Evolutionary conservation across 257 asterid species (phyloP).

Genomic region (Datura wrightii): DNA sequence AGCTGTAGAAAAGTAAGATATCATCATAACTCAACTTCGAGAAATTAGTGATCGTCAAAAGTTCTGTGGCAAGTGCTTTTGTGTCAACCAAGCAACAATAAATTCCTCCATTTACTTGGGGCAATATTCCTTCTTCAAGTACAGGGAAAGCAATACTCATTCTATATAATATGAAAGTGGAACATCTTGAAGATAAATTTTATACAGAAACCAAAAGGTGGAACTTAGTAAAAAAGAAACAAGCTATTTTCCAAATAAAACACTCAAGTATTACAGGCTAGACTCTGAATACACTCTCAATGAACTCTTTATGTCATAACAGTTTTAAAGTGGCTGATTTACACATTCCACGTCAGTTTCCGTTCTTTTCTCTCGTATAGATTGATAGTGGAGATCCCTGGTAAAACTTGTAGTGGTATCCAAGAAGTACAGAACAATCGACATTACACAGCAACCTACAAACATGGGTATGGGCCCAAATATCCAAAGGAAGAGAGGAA

Average conservation of each 20-base stretch:
- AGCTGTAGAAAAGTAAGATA: no score
- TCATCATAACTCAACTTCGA: neutral
- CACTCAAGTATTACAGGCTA: neutral
- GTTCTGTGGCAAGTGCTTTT: neutral
- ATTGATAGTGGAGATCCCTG: constrained; percentile 54
- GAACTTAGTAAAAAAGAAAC: neutral
- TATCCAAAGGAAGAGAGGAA: constrained; percentile 80
- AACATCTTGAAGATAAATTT: neutral
- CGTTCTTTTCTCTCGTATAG: constrained; percentile 39
- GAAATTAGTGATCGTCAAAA: neutral
- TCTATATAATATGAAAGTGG: neutral
- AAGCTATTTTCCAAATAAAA: neutral
- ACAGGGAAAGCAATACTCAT: neutral
- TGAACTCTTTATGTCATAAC: neutral
- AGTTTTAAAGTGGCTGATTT: constrained; percentile 35
- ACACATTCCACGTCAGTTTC: constrained; percentile 50
- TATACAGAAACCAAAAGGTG: neutral
- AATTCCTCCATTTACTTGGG: neutral
- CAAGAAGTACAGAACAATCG: constrained; percentile 65
- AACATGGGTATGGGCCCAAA: constrained; percentile 86
- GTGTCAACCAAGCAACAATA: neutral
- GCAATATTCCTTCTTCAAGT: neutral
- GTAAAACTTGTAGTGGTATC: constrained; percentile 72
- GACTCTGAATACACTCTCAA: neutral
- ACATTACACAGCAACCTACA: constrained; percentile 61